phyloP scores from a whole-genome alignment of 306 rosid species.

The Delonix regia region DNA sequence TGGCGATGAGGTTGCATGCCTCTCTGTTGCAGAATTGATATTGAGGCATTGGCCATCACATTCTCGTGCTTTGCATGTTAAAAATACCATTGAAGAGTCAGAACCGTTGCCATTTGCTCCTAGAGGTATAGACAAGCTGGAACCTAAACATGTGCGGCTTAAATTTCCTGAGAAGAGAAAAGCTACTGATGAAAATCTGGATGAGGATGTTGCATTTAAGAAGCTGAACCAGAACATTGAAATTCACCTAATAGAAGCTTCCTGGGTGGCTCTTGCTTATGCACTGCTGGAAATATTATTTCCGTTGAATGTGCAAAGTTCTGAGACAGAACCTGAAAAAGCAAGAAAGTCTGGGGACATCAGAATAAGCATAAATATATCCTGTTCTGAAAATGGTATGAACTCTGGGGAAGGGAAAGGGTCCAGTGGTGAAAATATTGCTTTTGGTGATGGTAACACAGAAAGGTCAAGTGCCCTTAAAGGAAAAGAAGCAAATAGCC shows the following conservation, averaged over 20 bases:
- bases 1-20: constrained; percentile 97
- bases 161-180: constrained; percentile 87
- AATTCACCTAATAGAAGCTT: constrained; percentile 66
- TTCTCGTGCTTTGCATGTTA: constrained; percentile 89
- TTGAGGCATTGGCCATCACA: constrained; percentile 99
- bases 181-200: constrained; percentile 56
- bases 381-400: constrained; percentile 58
- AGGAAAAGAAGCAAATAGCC: constrained; percentile 66
- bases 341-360: constrained; percentile 67
- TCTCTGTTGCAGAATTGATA: constrained; percentile 85
- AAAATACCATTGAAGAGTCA: constrained; percentile 76
- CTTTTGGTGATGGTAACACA: constrained; percentile 49
- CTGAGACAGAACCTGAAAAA: constrained; percentile 47
- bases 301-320: constrained; percentile 47
- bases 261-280: constrained; percentile 85
- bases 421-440: constrained; percentile 43
- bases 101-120: constrained; percentile 88
- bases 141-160: constrained; percentile 88
- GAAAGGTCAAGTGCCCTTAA: constrained; percentile 55
- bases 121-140: constrained; percentile 94
- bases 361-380: constrained; percentile 59
- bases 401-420: constrained; percentile 56
- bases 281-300: constrained; percentile 69
- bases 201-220: constrained; percentile 61
- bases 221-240: constrained; percentile 77